Evolutionary conservation across 371 early-diverging fungal species (phyloP).

Genomic region (Mortierella sp.): DNA sequence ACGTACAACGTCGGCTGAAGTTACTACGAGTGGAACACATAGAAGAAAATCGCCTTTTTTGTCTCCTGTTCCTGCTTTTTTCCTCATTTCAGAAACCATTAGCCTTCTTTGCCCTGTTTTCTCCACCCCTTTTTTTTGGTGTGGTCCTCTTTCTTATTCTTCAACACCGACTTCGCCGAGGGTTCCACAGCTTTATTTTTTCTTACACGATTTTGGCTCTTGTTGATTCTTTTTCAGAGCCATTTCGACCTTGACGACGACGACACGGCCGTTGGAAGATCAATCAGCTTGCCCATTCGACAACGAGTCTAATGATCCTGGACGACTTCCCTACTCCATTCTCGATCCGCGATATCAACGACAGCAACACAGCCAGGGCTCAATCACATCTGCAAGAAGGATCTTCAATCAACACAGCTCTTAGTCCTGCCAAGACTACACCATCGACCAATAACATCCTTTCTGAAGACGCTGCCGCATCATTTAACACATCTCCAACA

Average conservation of each 20-base stretch:
- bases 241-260: neutral
- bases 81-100: neutral
- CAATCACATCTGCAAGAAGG: neutral
- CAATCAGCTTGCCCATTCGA: neutral
- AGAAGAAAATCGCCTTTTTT: conserved; percentile 1
- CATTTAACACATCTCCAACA: neutral
- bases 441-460: too few species aligned
- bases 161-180: neutral
- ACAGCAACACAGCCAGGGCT: neutral
- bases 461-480: too few species aligned
- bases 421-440: neutral
- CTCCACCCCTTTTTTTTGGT: neutral
- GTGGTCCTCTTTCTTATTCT: neutral
- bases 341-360: neutral
- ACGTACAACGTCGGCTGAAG: neutral
- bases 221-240: neutral
- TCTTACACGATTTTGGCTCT: neutral
- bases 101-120: neutral
- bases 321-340: neutral
- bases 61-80: neutral
- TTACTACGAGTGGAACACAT: neutral
- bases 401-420: neutral
- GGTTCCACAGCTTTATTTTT: neutral
- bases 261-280: neutral
- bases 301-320: neutral